Percentiles rank a stretch among this genome's conserved stretches.
phyloP scores from a whole-genome alignment of 2,329 filamentous ascomycete species.

The Alternaria arbusti region DNA sequence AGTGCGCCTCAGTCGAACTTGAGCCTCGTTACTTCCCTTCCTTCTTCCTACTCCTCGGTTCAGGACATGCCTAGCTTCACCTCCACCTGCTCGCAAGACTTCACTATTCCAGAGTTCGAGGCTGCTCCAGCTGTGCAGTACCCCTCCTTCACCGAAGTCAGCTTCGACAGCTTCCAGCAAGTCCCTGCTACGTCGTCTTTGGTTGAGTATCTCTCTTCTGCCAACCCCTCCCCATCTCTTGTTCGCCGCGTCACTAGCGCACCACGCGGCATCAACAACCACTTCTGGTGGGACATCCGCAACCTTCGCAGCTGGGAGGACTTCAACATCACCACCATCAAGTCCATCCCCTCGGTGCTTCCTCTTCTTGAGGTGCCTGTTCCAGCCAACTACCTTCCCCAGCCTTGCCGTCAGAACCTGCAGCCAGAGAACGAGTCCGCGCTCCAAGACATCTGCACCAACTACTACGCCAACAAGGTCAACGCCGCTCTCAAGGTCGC shows the following conservation, averaged over 20 bases:
- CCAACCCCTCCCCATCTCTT: constrained; percentile 82
- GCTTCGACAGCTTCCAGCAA: constrained; percentile 47
- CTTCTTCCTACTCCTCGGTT: constrained; percentile 39
- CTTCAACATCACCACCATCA: constrained; percentile 76
- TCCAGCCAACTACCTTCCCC: constrained; percentile 66
- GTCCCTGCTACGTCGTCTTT: constrained; percentile 67
- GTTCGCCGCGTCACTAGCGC: constrained; percentile 79
- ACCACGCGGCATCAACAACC: constrained; percentile 72
- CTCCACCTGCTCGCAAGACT: constrained; percentile 39
- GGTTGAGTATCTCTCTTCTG: constrained; percentile 75
- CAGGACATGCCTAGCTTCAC: constrained; percentile 44
- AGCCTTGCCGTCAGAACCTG: constrained; percentile 63
- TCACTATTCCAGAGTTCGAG: constrained; percentile 45
- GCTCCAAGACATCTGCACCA: constrained; percentile 76
- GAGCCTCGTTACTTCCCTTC: constrained; percentile 51
- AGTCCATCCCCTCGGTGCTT: constrained; percentile 74
- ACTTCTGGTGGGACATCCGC: constrained; percentile 97
- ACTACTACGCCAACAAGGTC: constrained; percentile 83
- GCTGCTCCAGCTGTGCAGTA: constrained; percentile 53
- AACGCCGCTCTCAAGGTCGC: constrained; percentile 83
- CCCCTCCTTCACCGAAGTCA: constrained; percentile 49
- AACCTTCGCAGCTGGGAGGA: constrained; percentile 83
- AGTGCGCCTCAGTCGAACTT: constrained; percentile 39
- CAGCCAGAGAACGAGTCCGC: constrained; percentile 80
- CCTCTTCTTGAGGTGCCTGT: constrained; percentile 70